phyloP scores from a whole-genome alignment of 169 alveolate species.

The Amoebophrya sp. region DNA sequence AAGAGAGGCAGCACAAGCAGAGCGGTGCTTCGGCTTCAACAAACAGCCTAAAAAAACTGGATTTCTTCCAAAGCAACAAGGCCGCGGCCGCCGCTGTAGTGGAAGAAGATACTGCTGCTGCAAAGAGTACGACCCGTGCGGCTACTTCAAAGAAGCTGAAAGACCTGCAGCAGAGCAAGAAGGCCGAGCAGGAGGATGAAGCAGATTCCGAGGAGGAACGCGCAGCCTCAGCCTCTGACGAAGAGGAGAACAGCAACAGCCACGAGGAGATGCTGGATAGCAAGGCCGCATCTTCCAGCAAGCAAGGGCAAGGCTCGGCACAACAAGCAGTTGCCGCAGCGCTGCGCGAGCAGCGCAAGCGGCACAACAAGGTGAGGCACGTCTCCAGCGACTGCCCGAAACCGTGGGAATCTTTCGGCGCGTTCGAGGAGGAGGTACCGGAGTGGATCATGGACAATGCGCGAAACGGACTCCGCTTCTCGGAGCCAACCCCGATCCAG shows the following conservation, averaged over 20 bases:
- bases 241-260: neutral
- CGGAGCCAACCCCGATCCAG: neutral
- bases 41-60: no score
- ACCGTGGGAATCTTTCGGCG: neutral
- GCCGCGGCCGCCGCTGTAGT: neutral
- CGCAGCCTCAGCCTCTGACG: neutral
- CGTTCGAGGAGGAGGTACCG: neutral
- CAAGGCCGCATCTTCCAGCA: no score
- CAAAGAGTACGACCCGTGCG: no score
- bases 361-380: neutral
- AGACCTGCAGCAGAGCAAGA: no score
- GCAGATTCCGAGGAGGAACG: neutral
- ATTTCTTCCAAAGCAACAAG: neutral
- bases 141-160: no score
- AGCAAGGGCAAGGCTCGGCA: no score
- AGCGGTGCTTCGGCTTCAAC: no score
- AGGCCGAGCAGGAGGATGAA: neutral
- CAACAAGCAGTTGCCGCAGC: neutral
- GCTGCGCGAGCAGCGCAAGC: neutral
- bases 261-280: neutral
- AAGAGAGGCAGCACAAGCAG: no score
- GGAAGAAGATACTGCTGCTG: no score
- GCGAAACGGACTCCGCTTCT: neutral
- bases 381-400: neutral
- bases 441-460: neutral